Conservation (phyloP, 805 yeast genomes). For the Starmerella etchellsii region DNA sequence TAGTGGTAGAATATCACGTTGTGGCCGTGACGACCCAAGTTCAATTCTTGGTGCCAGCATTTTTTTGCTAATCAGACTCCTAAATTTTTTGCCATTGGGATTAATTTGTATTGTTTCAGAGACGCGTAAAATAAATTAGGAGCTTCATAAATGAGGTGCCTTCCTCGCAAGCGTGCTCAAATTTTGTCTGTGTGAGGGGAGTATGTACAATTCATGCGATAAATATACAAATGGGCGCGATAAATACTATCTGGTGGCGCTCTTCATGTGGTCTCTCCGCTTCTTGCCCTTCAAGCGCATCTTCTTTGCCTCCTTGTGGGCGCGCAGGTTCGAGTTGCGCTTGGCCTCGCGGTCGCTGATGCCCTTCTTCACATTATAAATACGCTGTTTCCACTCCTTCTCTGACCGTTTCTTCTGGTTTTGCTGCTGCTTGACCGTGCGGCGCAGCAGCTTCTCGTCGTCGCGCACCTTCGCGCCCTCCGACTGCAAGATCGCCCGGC, state of each 20-base stretch:
- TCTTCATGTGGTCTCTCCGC: constrained; percentile 32
- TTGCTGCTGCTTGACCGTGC: constrained; percentile 74
- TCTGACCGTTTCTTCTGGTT: constrained; percentile 75
- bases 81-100: too few relatives aligned
- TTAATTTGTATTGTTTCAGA: too few relatives aligned
- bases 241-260: constrained; percentile 5
- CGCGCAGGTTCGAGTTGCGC: constrained; percentile 81
- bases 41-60: constrained; percentile 63
- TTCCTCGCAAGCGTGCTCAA: too few relatives aligned
- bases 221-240: too few relatives aligned
- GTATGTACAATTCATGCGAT: too few relatives aligned
- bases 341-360: constrained; percentile 67
- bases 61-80: constrained; percentile 24
- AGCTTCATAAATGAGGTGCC: too few relatives aligned
- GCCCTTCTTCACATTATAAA: constrained; percentile 61
- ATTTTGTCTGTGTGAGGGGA: too few relatives aligned
- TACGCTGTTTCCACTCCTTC: constrained; percentile 84
- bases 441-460: constrained; percentile 75
- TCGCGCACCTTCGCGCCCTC: constrained; percentile 82
- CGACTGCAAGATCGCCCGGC: constrained; percentile 65
- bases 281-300: constrained; percentile 59
- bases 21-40: constrained; percentile 66
- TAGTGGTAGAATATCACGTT: constrained; percentile 64
- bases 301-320: constrained; percentile 60
- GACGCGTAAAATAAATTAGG: too few relatives aligned